Base-by-base conservation (phyloP, 257 asterid species). In the Solanum bulbocastanum region DNA sequence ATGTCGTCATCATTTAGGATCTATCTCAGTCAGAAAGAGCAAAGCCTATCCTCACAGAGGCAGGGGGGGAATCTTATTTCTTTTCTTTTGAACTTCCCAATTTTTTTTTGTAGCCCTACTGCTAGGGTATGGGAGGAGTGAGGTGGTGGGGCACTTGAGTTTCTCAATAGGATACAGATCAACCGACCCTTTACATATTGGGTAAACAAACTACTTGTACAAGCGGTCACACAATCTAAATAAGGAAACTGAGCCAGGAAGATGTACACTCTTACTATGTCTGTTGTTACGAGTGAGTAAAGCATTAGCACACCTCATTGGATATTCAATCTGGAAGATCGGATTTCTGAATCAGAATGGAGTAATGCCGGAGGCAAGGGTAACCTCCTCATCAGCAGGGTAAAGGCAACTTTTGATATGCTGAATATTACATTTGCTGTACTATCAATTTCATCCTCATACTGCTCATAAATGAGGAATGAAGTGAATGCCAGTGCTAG, bases 381-480 rank as follows among this genome's bases (percentile, higher is more conserved):
- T 40, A 87, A 83, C 56, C 58, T 68, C 86, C 66, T 83, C 32
- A 84, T 87, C 89, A 83, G 88, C n/a, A 62, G 87, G 12, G 71
- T 74, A 74, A 86, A 42, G 30, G 46, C 86, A 73, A 74, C 72
- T 83, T 27, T 58, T 6, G 44, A 85, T 62, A 73, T 79, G 87
- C 86, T 88, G 87, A 83, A 84, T 23, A 65, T 36, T 27, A 87
- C 52, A 60, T 52, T 20, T 36, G 85, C 87, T 27, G 81, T 84
- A 84, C 89, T 92, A 76, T 95, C 98, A 44, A 97, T 88, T 90
- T 93, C 98, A 90, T 88, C 94, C 92, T 95, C 98, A 15, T 94
- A 97, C 93, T 97, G 99, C 91, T 96, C 99, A 66, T 93, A 97
- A 49, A 95, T 90, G 87, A 93, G 94, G 90, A 95, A 95, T 73